phyloP scores from a whole-genome alignment of 2,329 filamentous ascomycete species.

The Trichoderma gracile region DNA sequence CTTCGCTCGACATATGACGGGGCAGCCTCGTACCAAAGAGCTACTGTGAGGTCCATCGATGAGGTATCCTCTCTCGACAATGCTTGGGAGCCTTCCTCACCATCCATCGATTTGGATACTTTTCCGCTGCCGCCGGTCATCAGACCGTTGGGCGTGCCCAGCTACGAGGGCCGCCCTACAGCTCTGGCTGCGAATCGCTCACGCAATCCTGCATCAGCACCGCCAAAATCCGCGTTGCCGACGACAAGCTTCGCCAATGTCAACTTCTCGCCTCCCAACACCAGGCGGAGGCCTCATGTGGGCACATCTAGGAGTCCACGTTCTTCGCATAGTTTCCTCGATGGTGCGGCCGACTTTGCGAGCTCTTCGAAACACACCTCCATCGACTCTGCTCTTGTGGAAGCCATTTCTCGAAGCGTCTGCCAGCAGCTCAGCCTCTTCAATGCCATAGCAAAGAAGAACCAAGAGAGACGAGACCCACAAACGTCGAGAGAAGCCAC shows the following conservation, averaged over 20 bases:
- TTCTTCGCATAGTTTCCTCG: slow-evolving; percentile 23
- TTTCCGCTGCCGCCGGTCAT: slow-evolving; percentile 26
- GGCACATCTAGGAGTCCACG: background rate
- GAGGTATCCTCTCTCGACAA: slow-evolving; percentile 10
- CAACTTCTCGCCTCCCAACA: background rate
- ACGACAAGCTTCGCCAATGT: background rate
- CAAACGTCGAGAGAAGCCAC: slow-evolving; percentile 9
- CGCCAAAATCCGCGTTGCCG: background rate
- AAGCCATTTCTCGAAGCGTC: slow-evolving; percentile 48
- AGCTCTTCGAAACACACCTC: slow-evolving; percentile 36
- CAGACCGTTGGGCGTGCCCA: background rate
- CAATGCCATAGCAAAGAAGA: slow-evolving; percentile 32
- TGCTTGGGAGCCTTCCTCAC: slow-evolving; percentile 14
- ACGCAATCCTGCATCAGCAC: background rate
- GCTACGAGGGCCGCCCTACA: background rate
- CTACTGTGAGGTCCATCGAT: slow-evolving; percentile 3
- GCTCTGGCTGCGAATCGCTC: background rate
- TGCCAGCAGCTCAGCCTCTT: slow-evolving; percentile 48
- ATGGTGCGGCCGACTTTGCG: slow-evolving; percentile 26
- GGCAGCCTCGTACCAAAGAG: background rate
- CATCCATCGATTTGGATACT: slow-evolving; percentile 24
- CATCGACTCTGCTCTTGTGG: slow-evolving; percentile 44
- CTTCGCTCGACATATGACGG: background rate
- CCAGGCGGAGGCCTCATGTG: background rate
- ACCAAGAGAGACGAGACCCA: slow-evolving; percentile 3